These are phyloP conservation scores for Adiantum capillusveneris DNA, from an alignment of 75 land plant species.

Conservation along the genomic window DNA sequence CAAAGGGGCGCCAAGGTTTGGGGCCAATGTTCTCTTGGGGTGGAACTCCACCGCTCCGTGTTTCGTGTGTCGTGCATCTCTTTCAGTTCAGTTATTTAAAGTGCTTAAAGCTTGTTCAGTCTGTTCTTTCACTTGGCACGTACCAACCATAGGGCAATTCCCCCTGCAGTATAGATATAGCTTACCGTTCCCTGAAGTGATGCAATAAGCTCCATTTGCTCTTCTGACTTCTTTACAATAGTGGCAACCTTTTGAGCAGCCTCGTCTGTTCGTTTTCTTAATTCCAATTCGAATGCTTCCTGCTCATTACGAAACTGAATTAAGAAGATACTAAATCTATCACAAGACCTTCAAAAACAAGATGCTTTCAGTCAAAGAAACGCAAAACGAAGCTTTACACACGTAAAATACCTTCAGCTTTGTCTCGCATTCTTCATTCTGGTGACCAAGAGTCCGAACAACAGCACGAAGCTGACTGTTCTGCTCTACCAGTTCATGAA, in stretches of 20 bases:
- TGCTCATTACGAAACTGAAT: slow-evolving; percentile 10
- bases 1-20: too few species aligned
- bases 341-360: too few species aligned
- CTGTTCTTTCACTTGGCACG: too few species aligned
- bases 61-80: too few species aligned
- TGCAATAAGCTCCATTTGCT: slow-evolving; percentile 76
- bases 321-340: neutral
- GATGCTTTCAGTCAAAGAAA: too few species aligned
- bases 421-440: slow-evolving; percentile 43
- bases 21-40: too few species aligned
- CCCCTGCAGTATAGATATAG: too few species aligned
- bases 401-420: slow-evolving; percentile 81
- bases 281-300: slow-evolving; percentile 62
- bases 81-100: too few species aligned
- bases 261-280: slow-evolving; percentile 55
- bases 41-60: too few species aligned
- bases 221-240: slow-evolving; percentile 63
- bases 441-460: slow-evolving; percentile 53
- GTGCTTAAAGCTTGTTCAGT: too few species aligned
- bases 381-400: too few species aligned
- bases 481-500: slow-evolving; percentile 90
- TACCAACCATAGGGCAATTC: too few species aligned
- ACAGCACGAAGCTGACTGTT: slow-evolving; percentile 70
- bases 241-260: slow-evolving; percentile 63
- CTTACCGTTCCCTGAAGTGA: slow-evolving; percentile 77